Conservation (phyloP, 2,329 filamentous ascomycete genomes). For the Colletotrichum sp. region DNA sequence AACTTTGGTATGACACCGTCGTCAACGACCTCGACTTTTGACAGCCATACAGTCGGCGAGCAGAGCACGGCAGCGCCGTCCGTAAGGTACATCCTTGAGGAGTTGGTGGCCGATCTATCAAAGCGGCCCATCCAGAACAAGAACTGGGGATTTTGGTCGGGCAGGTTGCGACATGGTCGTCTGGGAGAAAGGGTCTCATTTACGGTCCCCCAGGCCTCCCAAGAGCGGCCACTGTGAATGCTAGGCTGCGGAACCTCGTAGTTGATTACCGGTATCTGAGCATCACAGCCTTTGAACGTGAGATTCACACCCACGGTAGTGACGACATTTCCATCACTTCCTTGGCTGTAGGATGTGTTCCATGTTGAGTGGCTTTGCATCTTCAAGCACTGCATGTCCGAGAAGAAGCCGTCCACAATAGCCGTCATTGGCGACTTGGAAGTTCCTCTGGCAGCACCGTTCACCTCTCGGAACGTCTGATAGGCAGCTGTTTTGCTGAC, state of each 20-base stretch:
- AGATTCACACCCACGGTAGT: background rate
- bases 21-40: background rate
- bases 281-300: background rate
- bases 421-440: background rate
- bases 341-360: background rate
- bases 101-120: background rate
- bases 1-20: background rate
- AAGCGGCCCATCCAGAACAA: background rate
- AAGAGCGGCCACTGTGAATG: background rate
- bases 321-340: background rate
- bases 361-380: background rate
- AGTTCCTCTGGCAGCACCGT: background rate
- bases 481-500: background rate
- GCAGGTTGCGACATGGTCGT: background rate
- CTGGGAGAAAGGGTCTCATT: background rate
- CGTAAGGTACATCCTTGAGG: background rate
- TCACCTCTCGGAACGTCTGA: background rate
- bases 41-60: background rate
- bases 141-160: background rate
- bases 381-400: background rate
- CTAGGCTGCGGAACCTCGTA: background rate
- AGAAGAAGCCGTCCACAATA: background rate
- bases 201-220: background rate
- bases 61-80: background rate
- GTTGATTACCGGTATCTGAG: background rate